Conservation (phyloP, 179 eudicot genomes). For the Corrigiola litoralis region DNA sequence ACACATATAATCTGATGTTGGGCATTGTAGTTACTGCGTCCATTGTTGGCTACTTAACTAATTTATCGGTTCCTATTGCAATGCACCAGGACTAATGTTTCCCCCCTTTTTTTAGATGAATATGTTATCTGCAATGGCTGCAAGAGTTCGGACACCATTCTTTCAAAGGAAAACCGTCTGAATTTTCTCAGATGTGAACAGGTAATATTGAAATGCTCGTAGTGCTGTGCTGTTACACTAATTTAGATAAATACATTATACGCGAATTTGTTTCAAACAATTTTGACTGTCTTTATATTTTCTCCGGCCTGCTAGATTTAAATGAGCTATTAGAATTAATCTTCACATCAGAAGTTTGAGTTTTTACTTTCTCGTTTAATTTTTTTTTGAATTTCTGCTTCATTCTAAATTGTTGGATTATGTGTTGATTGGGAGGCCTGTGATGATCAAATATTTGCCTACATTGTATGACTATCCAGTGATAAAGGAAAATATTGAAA, state of each 20-base stretch:
- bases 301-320: no score
- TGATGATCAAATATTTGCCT: slow-evolving; percentile 21
- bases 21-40: no score
- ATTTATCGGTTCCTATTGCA: neutral
- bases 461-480: slow-evolving; percentile 20
- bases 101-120: slow-evolving; percentile 46
- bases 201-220: slow-evolving; percentile 30
- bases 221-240: neutral
- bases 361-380: no score
- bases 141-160: slow-evolving; percentile 94
- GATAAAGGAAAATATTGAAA: neutral
- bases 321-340: no score
- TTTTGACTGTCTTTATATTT: no score
- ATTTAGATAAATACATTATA: no score
- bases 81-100: neutral
- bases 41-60: no score
- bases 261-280: no score
- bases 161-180: slow-evolving; percentile 81
- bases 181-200: slow-evolving; percentile 90
- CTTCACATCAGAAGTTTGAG: no score
- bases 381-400: neutral
- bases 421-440: slow-evolving; percentile 8
- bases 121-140: slow-evolving; percentile 97
- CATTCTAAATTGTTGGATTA: neutral
- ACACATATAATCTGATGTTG: no score